phyloP scores from a whole-genome alignment of 345 rosid species.

The Citrus maxima region DNA sequence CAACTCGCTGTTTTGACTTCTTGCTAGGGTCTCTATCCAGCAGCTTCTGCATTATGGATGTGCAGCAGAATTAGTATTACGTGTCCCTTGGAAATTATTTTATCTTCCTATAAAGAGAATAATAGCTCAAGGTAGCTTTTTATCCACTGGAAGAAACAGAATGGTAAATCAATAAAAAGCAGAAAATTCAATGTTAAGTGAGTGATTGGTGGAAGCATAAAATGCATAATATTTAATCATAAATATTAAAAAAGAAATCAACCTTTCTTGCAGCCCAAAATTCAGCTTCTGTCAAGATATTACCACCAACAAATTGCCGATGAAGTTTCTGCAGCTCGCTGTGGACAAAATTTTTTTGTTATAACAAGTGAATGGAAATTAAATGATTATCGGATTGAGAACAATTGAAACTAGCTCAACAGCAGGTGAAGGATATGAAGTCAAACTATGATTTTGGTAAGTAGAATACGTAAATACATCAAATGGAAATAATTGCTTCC shows the following conservation, averaged over 20 bases:
- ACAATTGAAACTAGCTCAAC: background rate
- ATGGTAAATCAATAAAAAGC: background rate
- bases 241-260: slow-evolving; percentile 15
- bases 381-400: background rate
- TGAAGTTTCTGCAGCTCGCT: slow-evolving; percentile 85
- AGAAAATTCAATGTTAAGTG: background rate
- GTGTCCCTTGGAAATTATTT: background rate
- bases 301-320: slow-evolving; percentile 58
- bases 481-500: background rate
- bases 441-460: background rate
- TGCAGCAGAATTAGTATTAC: slow-evolving; percentile 14
- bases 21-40: slow-evolving; percentile 57
- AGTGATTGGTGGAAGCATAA: background rate
- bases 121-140: background rate
- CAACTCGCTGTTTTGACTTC: slow-evolving; percentile 73
- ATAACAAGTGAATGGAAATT: background rate
- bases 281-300: slow-evolving; percentile 72
- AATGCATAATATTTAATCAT: background rate
- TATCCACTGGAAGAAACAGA: background rate
- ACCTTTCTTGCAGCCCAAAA: slow-evolving; percentile 99
- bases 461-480: background rate
- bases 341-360: slow-evolving; percentile 22
- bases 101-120: background rate
- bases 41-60: slow-evolving; percentile 52
- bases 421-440: background rate